A percentile compares a stretch with the other conserved stretches of the same genome.
Conservation (phyloP, 257 asterid species). For the Solanum medicagineum region DNA sequence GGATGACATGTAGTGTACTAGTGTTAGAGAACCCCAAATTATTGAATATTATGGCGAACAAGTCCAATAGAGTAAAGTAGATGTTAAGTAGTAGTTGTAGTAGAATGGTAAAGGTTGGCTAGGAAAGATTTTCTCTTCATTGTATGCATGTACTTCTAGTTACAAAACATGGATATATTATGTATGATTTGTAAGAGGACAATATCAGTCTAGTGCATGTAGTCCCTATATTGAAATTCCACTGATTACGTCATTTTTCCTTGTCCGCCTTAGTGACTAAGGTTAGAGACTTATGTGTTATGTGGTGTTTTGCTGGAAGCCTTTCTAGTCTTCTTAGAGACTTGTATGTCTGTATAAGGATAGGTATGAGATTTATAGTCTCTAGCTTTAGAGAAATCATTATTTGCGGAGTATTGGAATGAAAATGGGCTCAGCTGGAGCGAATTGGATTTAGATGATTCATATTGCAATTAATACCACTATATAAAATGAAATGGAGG, state of each 20-base stretch:
- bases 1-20: neutral
- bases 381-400: neutral
- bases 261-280: neutral
- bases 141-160: neutral
- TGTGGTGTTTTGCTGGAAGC: neutral
- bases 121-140: neutral
- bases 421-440: neutral
- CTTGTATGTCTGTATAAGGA: neutral
- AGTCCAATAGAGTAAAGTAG: neutral
- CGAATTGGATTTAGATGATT: neutral
- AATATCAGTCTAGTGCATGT: neutral
- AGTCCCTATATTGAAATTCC: neutral
- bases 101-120: neutral
- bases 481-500: neutral
- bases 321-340: neutral
- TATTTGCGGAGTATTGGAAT: neutral
- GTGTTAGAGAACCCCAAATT: neutral
- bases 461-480: neutral
- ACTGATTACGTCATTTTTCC: neutral
- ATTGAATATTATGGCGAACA: neutral
- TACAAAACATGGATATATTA: neutral
- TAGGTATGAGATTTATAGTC: neutral
- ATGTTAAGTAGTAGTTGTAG: neutral
- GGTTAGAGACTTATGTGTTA: neutral
- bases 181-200: neutral